Conservation (phyloP, 2,329 filamentous ascomycete species). For the Taxawa tesnikishii region DNA sequence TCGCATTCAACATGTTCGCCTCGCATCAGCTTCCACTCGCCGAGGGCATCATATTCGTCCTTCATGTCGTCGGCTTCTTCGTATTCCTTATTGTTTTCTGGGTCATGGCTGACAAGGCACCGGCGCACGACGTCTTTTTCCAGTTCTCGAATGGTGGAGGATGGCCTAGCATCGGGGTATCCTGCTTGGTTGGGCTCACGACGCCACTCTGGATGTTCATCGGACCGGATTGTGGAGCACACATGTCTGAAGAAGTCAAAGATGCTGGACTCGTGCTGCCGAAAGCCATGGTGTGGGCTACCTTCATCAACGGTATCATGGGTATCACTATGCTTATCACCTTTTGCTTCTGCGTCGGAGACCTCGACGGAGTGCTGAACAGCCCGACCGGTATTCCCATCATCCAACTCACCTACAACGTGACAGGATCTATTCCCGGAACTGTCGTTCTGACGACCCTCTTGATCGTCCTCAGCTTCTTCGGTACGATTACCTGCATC, state of each 20-base stretch:
- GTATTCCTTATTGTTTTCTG: constrained; percentile 14
- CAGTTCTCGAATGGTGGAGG: constrained; percentile 27
- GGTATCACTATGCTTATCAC: constrained; percentile 24
- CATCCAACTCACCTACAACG: constrained; percentile 17
- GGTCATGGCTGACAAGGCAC: constrained; percentile 18
- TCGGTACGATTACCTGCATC: constrained; percentile 21
- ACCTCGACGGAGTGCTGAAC: constrained; percentile 12
- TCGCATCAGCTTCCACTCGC: constrained; percentile 19
- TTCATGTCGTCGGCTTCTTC: constrained; percentile 34
- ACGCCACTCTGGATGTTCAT: constrained; percentile 23
- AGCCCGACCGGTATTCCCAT: constrained; percentile 16
- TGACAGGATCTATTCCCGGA: constrained; percentile 17
- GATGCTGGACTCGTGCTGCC: constrained; percentile 31
- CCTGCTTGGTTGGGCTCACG: constrained; percentile 30
- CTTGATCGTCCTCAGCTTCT: constrained; percentile 19
- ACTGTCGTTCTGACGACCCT: constrained; percentile 18
- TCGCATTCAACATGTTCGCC: constrained; percentile 23
- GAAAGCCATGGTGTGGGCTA: constrained; percentile 29
- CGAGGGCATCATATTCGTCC: constrained; percentile 20
- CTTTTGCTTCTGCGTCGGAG: constrained; percentile 20
- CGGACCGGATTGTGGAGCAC: constrained; percentile 24
- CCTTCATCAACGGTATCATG: constrained; percentile 21
- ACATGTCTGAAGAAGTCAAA: constrained; percentile 22
- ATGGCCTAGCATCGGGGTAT: constrained; percentile 27
- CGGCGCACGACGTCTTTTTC: constrained; percentile 17